Conservation (phyloP, 768 basidiomycete genomes). For the Dioszegia hungarica region DNA sequence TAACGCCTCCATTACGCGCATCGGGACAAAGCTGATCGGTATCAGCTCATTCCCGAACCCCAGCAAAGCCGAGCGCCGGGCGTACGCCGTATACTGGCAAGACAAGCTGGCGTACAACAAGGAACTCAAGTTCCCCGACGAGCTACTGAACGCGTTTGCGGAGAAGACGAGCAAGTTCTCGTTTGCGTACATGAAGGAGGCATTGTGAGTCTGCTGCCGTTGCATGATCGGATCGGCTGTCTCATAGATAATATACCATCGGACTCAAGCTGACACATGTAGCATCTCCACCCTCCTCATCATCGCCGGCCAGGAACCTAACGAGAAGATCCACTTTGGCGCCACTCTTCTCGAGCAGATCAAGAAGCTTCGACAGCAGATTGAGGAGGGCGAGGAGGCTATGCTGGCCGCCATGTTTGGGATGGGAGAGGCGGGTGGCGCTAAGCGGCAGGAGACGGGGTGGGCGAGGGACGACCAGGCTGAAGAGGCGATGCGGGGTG, state of each 20-base stretch:
- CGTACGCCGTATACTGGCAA: slow-evolving; percentile 77
- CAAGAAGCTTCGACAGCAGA: slow-evolving; percentile 60
- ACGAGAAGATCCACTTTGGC: slow-evolving; percentile 54
- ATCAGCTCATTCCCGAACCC: slow-evolving; percentile 75
- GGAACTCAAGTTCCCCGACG: slow-evolving; percentile 63
- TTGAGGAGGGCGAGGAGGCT: slow-evolving; percentile 53
- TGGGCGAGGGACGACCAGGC: background rate
- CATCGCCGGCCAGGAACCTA: slow-evolving; percentile 55
- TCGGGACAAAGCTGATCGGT: background rate
- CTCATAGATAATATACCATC: too few species aligned
- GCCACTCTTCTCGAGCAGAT: slow-evolving; percentile 59
- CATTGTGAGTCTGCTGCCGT: slow-evolving; percentile 62
- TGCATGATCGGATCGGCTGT: too few species aligned
- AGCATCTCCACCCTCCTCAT: slow-evolving; percentile 72
- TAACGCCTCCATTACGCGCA: background rate
- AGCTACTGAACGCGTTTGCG: slow-evolving; percentile 60
- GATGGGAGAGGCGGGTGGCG: background rate
- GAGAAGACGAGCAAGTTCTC: slow-evolving; percentile 64
- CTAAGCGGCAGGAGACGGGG: too few species aligned
- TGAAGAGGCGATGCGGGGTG: background rate
- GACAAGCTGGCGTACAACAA: slow-evolving; percentile 64
- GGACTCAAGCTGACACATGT: background rate
- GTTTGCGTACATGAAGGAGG: slow-evolving; percentile 85
- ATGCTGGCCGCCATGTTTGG: background rate
- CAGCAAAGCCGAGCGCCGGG: slow-evolving; percentile 58